Conservation (phyloP, 352 stramenopile genomes). For the Globisporangium heterothallicum region DNA sequence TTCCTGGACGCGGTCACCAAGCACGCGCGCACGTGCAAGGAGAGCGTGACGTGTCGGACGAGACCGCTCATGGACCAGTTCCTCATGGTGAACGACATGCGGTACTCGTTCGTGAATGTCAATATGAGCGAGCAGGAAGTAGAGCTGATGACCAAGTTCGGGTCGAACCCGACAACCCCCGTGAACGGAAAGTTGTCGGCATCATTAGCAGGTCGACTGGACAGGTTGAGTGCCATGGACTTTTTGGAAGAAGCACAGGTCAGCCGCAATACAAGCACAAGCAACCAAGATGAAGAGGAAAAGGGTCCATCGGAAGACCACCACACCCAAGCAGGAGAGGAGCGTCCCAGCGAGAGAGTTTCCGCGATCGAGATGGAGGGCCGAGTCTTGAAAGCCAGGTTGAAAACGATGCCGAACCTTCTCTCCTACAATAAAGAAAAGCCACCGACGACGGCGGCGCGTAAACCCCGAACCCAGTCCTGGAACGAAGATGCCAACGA, state of each 20-base stretch:
- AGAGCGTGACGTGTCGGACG: slow-evolving; percentile 66
- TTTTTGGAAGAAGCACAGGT: slow-evolving; percentile 26
- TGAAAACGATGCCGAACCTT: slow-evolving; percentile 46
- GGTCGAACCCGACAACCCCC: slow-evolving; percentile 16
- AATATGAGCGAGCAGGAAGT: slow-evolving; percentile 63
- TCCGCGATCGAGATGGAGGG: slow-evolving; percentile 19
- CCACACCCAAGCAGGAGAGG: not conserved
- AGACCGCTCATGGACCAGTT: slow-evolving; percentile 82
- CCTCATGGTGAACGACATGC: slow-evolving; percentile 85
- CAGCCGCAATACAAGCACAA: slow-evolving; percentile 16
- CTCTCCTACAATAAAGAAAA: slow-evolving; percentile 41
- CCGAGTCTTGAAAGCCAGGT: slow-evolving; percentile 31
- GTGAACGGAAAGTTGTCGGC: slow-evolving; percentile 15
- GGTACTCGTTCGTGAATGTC: slow-evolving; percentile 84
- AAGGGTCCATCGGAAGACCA: slow-evolving; percentile 16
- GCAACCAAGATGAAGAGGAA: slow-evolving; percentile 9
- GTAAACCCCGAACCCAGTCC: slow-evolving; percentile 35
- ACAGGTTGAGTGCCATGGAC: slow-evolving; percentile 34
- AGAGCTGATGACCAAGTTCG: slow-evolving; percentile 37
- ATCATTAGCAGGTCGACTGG: slow-evolving; percentile 25
- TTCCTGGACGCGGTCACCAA: slow-evolving; percentile 77
- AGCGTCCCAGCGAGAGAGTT: slow-evolving; percentile 6
- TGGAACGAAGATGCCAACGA: slow-evolving; percentile 41
- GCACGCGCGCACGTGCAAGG: slow-evolving; percentile 68
- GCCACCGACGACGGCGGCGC: slow-evolving; percentile 15